Base-by-base conservation (phyloP, 2,329 filamentous ascomycete genomes). In the Colletotrichum brevisporum region DNA sequence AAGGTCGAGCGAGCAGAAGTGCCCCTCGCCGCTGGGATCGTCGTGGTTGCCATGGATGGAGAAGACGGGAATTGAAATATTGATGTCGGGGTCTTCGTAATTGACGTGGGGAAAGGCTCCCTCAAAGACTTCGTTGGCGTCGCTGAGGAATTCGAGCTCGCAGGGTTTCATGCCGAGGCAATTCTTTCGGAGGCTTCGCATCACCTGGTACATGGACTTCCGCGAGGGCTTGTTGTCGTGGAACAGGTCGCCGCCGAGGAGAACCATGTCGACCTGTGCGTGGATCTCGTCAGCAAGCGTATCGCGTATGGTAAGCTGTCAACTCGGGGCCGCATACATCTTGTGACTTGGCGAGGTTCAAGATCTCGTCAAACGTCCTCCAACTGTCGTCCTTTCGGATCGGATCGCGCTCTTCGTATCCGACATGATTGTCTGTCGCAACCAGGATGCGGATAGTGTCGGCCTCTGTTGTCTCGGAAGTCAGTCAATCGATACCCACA, bases 11-110 rank as follows among this genome's bases (percentile, higher is more conserved):
- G 95, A 95, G 71, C 96, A 97, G 72, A 92, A 91, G 78, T 97
- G 94, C 12, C 95, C 96, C 75, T 98, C 95, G 10, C 96, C 96
- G n/a, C 95, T 97, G 0, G 96, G 96, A 77, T 99, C 96, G 77
- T 99, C 96, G 78, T 99, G 96, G 76, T 99, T 99, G 53, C 96
- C 96, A 75, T 99, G 97, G 48, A 99, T 99, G 0, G 95, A 97
- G 78, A 99, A 99, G 31, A 99, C 94, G 0, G 96, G 96, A 64
- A 98, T 98, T 1, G 95, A 94, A 70, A 99, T 90, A 76, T 99
- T 99, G 80, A 99, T 98, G 75, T 99, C 94, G 26, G 94, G 90
- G 76, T 99, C 96, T 80, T 98, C 94, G 81, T 99, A 99, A 81
- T 99, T 99, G 81, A 97, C 95, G 78, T 98, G 93, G 57, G 94